Evolutionary conservation across 148 eudicot genomes (phyloP).

Genomic region (Agrostemma githago): DNA sequence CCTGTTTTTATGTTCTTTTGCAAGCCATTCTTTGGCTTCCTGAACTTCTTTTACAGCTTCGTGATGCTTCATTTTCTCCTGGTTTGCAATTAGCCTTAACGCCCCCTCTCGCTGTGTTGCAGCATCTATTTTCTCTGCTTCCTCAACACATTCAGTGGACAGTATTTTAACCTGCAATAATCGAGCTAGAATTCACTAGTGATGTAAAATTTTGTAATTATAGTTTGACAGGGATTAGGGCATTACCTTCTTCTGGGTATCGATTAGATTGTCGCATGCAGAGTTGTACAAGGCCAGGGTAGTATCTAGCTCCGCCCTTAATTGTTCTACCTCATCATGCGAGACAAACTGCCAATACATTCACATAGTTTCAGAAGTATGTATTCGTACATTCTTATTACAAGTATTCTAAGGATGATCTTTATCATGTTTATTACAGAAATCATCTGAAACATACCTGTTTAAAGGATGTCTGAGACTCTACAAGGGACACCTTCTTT

Average conservation of each 20-base stretch:
- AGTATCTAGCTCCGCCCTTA: slow-evolving; percentile 49
- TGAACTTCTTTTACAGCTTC: slow-evolving; percentile 54
- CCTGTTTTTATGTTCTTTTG: slow-evolving; percentile 51
- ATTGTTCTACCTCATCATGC: slow-evolving; percentile 50
- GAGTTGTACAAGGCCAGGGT: slow-evolving; percentile 55
- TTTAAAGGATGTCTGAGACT: slow-evolving; percentile 22
- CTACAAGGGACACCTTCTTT: slow-evolving; percentile 12
- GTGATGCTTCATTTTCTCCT: slow-evolving; percentile 54
- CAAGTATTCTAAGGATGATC: not conserved
- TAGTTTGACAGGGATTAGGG: not conserved
- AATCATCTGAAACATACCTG: slow-evolving; percentile 22
- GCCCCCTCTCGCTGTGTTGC: slow-evolving; percentile 59
- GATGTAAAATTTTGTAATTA: not conserved
- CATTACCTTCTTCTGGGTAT: slow-evolving; percentile 61
- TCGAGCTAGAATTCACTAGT: not conserved
- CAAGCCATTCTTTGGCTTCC: slow-evolving; percentile 44
- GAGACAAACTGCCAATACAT: slow-evolving; percentile 44
- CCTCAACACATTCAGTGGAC: slow-evolving; percentile 52
- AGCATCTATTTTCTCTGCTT: slow-evolving; percentile 49
- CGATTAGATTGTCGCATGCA: slow-evolving; percentile 62
- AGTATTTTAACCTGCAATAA: slow-evolving; percentile 47
- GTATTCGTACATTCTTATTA: no score
- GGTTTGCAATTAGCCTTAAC: slow-evolving; percentile 48
- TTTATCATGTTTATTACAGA: not conserved
- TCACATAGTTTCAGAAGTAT: not conserved